Conservation (phyloP, 2,329 filamentous ascomycete genomes). For the Epichloe brachyelytri region DNA sequence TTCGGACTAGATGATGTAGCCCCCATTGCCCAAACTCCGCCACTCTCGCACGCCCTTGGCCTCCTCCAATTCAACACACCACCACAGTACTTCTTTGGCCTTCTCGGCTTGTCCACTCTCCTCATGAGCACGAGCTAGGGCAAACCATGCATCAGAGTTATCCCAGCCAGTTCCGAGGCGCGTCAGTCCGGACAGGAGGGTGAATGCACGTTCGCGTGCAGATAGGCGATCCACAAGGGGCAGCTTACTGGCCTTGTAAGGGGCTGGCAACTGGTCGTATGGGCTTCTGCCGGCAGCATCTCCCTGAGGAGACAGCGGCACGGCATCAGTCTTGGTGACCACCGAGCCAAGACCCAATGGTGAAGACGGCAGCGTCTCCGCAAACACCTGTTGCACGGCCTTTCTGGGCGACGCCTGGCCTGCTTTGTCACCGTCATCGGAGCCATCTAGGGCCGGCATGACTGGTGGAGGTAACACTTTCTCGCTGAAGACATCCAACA, state of each 20-base stretch:
- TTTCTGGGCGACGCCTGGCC: neutral
- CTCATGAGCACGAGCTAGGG: constrained; percentile 76
- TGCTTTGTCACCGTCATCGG: neutral
- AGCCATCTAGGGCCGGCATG: constrained; percentile 28
- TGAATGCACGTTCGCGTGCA: constrained; percentile 78
- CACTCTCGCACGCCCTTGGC: constrained; percentile 66
- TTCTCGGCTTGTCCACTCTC: constrained; percentile 74
- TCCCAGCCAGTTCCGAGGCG: constrained; percentile 85
- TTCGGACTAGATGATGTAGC: constrained; percentile 39
- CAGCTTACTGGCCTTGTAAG: constrained; percentile 47
- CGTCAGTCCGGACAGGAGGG: constrained; percentile 68
- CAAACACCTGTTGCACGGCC: constrained; percentile 1
- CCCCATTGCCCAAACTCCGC: constrained; percentile 53
- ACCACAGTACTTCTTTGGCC: constrained; percentile 89
- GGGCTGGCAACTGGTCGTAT: constrained; percentile 32
- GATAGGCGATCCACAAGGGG: constrained; percentile 73
- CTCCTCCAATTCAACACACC: constrained; percentile 93
- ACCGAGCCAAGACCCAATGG: constrained; percentile 33
- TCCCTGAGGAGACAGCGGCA: constrained; percentile 9
- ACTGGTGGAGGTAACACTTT: constrained; percentile 47
- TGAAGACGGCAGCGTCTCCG: constrained; percentile 23
- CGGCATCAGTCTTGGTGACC: constrained; percentile 10
- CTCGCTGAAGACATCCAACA: constrained; percentile 74
- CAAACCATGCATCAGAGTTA: constrained; percentile 84
- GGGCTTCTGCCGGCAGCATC: constrained; percentile 10